Conservation (phyloP, 192 early-diverging fungal species). For the Jimgerdemannia lactiflua region DNA sequence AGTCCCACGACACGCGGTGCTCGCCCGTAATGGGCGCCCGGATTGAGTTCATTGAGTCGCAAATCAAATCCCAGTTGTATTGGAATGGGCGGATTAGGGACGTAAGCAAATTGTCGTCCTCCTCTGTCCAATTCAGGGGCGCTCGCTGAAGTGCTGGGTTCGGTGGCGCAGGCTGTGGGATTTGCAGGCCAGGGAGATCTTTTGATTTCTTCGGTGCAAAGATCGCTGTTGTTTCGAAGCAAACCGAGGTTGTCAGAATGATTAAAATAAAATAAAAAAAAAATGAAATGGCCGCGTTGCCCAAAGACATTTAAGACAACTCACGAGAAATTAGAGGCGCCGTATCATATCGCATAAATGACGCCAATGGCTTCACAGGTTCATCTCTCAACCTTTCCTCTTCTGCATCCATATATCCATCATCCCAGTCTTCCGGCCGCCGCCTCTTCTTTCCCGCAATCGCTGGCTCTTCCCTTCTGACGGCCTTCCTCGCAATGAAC, state of each 20-base stretch:
- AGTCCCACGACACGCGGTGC: conserved; percentile 61
- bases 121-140: conserved; percentile 41
- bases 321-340: conserved; percentile 27
- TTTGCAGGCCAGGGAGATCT: conserved; percentile 33
- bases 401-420: conserved; percentile 21
- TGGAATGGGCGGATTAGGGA: conserved; percentile 49
- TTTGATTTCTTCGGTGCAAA: conserved; percentile 42
- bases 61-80: conserved; percentile 67
- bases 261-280: conserved; percentile 11
- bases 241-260: background rate
- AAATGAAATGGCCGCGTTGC: conserved; percentile 8
- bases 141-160: conserved; percentile 32
- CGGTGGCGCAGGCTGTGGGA: conserved; percentile 34
- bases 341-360: conserved; percentile 40
- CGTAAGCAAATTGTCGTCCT: conserved; percentile 55
- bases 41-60: conserved; percentile 54
- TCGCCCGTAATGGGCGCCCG: conserved; percentile 47
- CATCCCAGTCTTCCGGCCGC: conserved; percentile 21
- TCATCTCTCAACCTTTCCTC: conserved; percentile 8
- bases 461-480: conserved; percentile 29
- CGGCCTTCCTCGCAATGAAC: conserved; percentile 21
- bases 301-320: background rate
- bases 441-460: background rate
- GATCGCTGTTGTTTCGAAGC: conserved; percentile 9
- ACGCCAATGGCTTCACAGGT: conserved; percentile 18